Conservation (phyloP, 2,329 filamentous ascomycete species). For the Scedosporium boydii region DNA sequence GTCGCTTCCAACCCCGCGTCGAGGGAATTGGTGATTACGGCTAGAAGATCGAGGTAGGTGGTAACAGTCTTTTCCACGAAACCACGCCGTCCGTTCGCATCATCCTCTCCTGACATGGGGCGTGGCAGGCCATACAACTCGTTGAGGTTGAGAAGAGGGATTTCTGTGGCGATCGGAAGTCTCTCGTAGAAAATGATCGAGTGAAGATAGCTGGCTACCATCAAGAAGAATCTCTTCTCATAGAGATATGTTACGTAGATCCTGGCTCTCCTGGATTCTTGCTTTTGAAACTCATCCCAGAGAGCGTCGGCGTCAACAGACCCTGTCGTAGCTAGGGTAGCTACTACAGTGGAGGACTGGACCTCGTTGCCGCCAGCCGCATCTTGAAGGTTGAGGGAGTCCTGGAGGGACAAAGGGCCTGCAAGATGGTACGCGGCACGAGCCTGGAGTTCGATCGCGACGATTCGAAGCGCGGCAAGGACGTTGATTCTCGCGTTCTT, state of each 20-base stretch:
- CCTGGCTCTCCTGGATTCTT: conserved; percentile 54
- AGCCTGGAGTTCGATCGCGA: conserved; percentile 74
- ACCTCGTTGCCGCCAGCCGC: conserved; percentile 57
- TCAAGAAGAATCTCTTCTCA: conserved; percentile 60
- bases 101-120: conserved; percentile 5
- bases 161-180: conserved; percentile 23
- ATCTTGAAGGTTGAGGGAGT: conserved; percentile 65
- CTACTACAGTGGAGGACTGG: conserved; percentile 46
- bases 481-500: conserved; percentile 70
- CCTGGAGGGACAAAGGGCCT: conserved; percentile 65
- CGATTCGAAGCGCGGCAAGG: conserved; percentile 69
- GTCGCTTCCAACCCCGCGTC: conserved; percentile 39
- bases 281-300: conserved; percentile 50
- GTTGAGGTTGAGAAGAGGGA: conserved; percentile 15
- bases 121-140: conserved; percentile 20
- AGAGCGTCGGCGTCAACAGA: conserved; percentile 44
- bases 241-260: conserved; percentile 62
- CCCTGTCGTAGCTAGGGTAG: conserved; percentile 36
- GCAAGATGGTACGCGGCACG: conserved; percentile 65
- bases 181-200: conserved; percentile 35
- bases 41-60: conserved; percentile 37
- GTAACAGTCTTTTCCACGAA: conserved; percentile 15
- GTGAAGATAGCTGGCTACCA: conserved; percentile 48
- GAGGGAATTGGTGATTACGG: conserved; percentile 38
- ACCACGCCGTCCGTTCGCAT: neutral